Percentiles rank a stretch among this genome's conserved stretches.
phyloP scores from a whole-genome alignment of 139 green algal species.

The Asterochloris sp. region DNA sequence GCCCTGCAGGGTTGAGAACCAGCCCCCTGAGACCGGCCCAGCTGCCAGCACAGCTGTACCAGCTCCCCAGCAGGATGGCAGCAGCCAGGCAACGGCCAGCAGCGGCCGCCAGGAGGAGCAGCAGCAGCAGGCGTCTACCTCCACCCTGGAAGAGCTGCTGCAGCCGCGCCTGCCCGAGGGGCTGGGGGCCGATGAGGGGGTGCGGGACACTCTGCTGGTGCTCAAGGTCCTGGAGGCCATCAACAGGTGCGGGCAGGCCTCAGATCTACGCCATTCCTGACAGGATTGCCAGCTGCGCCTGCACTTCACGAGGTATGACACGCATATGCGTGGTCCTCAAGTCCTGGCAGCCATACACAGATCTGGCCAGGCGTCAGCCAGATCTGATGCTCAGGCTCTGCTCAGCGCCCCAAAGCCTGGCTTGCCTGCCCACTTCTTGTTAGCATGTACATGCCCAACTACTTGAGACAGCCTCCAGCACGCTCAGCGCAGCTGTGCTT shows the following conservation, averaged over 20 bases:
- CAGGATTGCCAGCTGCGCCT: neutral
- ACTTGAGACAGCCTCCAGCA: no score
- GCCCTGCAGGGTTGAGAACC: no score
- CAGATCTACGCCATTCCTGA: neutral
- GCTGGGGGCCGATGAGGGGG: conserved; percentile 25
- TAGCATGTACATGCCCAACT: no score
- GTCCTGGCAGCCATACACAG: neutral
- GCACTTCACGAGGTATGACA: neutral
- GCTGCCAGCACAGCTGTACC: no score
- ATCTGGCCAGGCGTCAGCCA: no score
- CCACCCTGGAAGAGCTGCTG: conserved; percentile 55
- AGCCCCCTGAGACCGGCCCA: no score
- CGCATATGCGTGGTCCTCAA: neutral
- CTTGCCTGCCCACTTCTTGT: no score
- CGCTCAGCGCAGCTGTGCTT: no score
- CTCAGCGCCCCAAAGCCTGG: no score
- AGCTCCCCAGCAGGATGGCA: no score
- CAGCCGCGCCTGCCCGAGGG: neutral
- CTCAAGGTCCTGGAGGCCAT: conserved; percentile 70
- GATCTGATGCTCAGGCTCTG: no score
- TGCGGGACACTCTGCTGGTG: conserved; percentile 55
- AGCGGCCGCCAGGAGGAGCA: neutral
- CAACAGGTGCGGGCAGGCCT: conserved; percentile 43
- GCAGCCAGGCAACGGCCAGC: no score
- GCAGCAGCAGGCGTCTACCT: neutral